Evolutionary conservation across 345 rosid species (phyloP).

Genomic region (Gossypium rotundifolium): DNA sequence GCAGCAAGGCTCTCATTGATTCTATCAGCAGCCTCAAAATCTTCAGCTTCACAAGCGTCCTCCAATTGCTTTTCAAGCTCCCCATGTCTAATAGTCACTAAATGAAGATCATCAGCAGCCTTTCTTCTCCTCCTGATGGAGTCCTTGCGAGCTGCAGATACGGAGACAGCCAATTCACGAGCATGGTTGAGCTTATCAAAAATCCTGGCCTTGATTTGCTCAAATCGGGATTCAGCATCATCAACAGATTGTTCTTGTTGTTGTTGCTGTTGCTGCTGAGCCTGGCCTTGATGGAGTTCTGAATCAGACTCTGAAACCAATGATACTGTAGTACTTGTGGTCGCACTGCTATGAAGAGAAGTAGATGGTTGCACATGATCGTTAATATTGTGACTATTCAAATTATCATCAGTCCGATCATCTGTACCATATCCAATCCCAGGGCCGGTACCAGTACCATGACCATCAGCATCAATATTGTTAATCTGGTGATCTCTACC

Average conservation of each 20-base stretch:
- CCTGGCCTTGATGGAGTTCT: not conserved
- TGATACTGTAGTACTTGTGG: not conserved
- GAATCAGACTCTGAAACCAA: constrained; percentile 13
- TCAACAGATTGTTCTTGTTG: not conserved
- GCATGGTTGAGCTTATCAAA: constrained; percentile 47
- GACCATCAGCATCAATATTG: constrained; percentile 17
- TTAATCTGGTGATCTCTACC: constrained; percentile 35
- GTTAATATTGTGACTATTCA: constrained; percentile 8
- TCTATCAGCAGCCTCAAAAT: constrained; percentile 73
- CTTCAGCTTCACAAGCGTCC: constrained; percentile 80
- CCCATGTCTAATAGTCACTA: constrained; percentile 40
- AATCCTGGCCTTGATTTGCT: constrained; percentile 41
- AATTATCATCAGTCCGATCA: not conserved
- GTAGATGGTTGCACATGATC: not conserved
- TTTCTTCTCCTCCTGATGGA: constrained; percentile 54
- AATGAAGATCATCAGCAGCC: constrained; percentile 51
- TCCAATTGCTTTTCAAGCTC: constrained; percentile 67
- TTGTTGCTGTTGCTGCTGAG: constrained; percentile 5
- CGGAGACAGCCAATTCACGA: constrained; percentile 44
- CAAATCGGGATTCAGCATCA: constrained; percentile 18
- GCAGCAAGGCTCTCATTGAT: constrained; percentile 65
- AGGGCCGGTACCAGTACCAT: constrained; percentile 11
- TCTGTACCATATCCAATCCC: not conserved
- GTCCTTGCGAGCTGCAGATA: constrained; percentile 51
- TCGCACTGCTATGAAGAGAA: not conserved